These are phyloP conservation scores for Fragaria vesca DNA, from an alignment of 306 rosid genomes.

Conservation along the genomic window DNA sequence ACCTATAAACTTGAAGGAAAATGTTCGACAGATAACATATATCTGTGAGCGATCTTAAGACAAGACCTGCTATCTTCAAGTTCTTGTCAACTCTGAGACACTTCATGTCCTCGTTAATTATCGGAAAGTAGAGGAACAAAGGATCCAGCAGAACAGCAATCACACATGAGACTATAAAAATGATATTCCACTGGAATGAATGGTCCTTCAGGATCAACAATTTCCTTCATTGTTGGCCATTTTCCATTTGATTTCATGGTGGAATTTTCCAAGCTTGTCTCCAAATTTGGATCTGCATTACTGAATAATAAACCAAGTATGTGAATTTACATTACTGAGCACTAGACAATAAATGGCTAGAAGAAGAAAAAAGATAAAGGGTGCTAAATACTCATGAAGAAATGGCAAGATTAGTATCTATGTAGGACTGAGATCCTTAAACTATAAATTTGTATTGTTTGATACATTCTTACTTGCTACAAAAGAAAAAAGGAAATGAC, in stretches of 20 bases:
- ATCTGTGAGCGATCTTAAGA: background rate
- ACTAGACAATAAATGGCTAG: no score
- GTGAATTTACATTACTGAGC: no score
- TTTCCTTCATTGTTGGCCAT: background rate
- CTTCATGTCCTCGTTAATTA: slow-evolving; percentile 14
- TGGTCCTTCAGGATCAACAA: background rate
- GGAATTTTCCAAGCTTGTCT: no score
- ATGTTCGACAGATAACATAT: background rate
- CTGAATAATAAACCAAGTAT: background rate
- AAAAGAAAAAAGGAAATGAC: no score
- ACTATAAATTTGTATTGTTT: no score
- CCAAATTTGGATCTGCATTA: no score
- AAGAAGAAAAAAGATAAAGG: no score
- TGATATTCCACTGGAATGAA: slow-evolving; percentile 16
- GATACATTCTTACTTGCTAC: no score
- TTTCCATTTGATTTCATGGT: no score
- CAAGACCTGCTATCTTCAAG: background rate
- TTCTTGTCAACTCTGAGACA: slow-evolving; percentile 15
- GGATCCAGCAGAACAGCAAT: slow-evolving; percentile 37
- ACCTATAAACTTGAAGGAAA: background rate
- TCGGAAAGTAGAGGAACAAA: slow-evolving; percentile 35
- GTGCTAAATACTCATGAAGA: no score
- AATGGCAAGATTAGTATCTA: no score
- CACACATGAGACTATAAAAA: slow-evolving; percentile 30
- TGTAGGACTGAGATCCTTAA: no score